Evolutionary conservation across 371 early-diverging fungal species (phyloP).

Genomic region (Mucor ambiguus): DNA sequence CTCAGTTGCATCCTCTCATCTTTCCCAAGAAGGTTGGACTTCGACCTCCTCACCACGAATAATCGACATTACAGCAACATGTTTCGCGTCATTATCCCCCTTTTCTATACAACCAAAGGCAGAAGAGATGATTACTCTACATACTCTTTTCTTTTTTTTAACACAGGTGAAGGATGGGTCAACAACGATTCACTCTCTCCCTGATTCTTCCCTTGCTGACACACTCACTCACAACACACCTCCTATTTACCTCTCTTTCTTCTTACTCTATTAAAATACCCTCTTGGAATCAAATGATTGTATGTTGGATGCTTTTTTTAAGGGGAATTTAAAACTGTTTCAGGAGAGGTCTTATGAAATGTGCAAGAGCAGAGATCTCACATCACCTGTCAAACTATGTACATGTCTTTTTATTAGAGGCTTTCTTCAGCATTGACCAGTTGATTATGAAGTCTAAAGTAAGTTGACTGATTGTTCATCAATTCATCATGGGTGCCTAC

Average conservation of each 20-base stretch:
- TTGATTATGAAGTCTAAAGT: slow-evolving; percentile 52
- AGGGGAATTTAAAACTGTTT: slow-evolving; percentile 4
- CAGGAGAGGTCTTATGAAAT: neutral
- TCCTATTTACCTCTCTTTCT: neutral
- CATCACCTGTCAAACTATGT: neutral
- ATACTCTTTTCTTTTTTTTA: neutral
- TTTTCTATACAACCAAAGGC: neutral
- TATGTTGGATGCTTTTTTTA: neutral
- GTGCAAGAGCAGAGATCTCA: neutral
- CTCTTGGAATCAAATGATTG: neutral
- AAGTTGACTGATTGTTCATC: slow-evolving; percentile 51
- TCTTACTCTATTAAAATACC: neutral
- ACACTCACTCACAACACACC: neutral
- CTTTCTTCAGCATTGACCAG: slow-evolving; percentile 27
- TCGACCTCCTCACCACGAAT: slow-evolving; percentile 46
- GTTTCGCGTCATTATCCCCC: neutral
- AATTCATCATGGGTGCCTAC: slow-evolving; percentile 59
- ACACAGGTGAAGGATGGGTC: neutral
- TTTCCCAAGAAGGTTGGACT: slow-evolving; percentile 67
- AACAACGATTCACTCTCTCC: neutral
- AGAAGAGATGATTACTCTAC: neutral
- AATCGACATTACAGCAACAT: slow-evolving; percentile 2
- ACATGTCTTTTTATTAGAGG: slow-evolving; percentile 1
- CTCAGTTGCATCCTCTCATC: slow-evolving; percentile 74
- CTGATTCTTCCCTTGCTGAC: neutral